Evolutionary conservation across 129 eudicot genomes (phyloP), one percentile per base, ranked within the genome.

Genomic region (Lactuca sativa): DNA sequence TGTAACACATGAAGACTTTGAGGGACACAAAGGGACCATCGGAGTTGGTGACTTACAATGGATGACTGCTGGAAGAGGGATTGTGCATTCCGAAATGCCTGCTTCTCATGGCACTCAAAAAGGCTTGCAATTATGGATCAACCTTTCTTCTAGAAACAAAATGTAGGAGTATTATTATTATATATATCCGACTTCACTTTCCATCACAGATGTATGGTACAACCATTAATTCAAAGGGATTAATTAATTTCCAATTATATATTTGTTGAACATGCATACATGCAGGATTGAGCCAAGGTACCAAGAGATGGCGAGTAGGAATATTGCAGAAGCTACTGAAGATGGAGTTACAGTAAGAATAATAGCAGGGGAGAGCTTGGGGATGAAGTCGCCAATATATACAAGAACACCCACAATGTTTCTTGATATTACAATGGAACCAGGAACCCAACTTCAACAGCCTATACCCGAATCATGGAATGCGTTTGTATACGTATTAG

Each of bases 1-100:
- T 52, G 73, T 85, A 55, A 83, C 80, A 62, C 95, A 88, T 82
- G 97, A 91, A 77, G 97, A 91, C 76, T 91, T 91, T 75, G 88
- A 84, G 66, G 95, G 95, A 44, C 88, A 83, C 70, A 87, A 79
- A 59, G 97, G 97, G 62, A 90, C 83, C 10, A 90, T 90, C 63
- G 87, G 90, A 71, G 86, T 77, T 17, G 97, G 97, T 71, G 97
- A 87, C 69, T 63, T 90, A 72, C 97, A 91, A 49, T 91, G 97
- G 97, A 88, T 91, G 95, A 91, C 97, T 58, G 97, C 95, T 17
- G 97, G 97, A 62, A 83, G 90, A 77, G 97, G 97, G 13, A 83
- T 91, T 16, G 90, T 91, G 56, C 97, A 91, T 81, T 88, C 97
- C 2, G 97, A 91, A 86, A 88, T 91, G 92, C 95, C 95, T 64